Conservation (phyloP, 2,329 filamentous ascomycete genomes). For the Hypoxylon sp. region DNA sequence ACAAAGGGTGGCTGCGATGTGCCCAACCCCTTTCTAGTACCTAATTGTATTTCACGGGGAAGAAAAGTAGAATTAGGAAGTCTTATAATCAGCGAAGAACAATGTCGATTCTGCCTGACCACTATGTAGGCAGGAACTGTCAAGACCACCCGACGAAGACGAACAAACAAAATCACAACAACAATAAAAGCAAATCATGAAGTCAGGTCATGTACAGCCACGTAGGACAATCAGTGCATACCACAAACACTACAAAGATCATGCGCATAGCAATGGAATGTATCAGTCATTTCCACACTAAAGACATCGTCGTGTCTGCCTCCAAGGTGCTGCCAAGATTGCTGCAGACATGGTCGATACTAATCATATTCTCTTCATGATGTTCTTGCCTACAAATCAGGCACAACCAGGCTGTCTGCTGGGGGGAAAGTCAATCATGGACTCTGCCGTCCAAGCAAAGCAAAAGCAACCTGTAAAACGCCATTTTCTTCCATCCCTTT, state of each 20-base stretch:
- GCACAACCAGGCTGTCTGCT: background rate
- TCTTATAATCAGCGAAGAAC: background rate
- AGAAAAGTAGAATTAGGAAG: background rate
- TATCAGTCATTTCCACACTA: background rate
- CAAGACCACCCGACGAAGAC: background rate
- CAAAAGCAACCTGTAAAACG: conserved; percentile 28
- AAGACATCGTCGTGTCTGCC: background rate
- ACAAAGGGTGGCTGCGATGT: background rate
- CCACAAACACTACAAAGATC: background rate
- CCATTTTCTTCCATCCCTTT: conserved; percentile 20
- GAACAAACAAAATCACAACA: too few relatives aligned
- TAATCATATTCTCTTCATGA: background rate
- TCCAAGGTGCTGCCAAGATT: conserved; percentile 2
- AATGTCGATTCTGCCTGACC: background rate
- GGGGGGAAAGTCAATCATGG: background rate
- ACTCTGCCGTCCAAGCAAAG: conserved; percentile 14
- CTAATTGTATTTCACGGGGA: background rate
- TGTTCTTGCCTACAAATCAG: background rate
- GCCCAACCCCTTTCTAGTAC: background rate
- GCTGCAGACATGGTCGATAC: background rate
- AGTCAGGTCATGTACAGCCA: background rate
- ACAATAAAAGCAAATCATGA: background rate
- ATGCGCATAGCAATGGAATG: background rate
- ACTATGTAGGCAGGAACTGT: background rate
- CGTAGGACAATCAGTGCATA: background rate